Percentiles rank a stretch among this genome's conserved stretches.
Conservation (phyloP, 2,329 filamentous ascomycete species). For the Botrytis pseudocinerea region DNA sequence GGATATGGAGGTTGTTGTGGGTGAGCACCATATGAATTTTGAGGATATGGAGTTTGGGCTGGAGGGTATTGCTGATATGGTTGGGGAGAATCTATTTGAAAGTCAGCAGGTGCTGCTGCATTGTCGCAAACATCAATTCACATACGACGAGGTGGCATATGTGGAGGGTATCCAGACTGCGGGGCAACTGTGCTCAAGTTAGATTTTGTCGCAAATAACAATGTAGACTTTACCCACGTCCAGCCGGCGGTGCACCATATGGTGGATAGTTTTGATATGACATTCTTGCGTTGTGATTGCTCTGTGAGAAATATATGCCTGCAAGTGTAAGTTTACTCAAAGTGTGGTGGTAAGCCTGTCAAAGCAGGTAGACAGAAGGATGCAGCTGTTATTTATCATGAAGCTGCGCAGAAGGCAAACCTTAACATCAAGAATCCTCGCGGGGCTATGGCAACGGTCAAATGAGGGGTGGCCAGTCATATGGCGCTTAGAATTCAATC, state of each 20-base stretch:
- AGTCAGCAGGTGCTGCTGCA: neutral
- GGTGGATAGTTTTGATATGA: conserved; percentile 23
- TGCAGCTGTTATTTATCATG: neutral
- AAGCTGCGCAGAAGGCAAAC: conserved; percentile 11
- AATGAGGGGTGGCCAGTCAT: conserved; percentile 10
- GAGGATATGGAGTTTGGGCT: conserved; percentile 28
- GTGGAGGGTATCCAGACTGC: conserved; percentile 22
- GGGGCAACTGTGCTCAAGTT: conserved; percentile 25
- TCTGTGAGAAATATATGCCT: neutral
- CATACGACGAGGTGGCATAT: conserved; percentile 19
- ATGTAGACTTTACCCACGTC: conserved; percentile 26
- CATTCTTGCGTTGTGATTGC: neutral
- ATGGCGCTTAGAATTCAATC: neutral
- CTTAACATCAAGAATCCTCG: neutral
- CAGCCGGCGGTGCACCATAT: conserved; percentile 29
- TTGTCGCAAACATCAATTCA: neutral
- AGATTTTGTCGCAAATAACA: conserved; percentile 25
- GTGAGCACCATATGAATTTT: conserved; percentile 30
- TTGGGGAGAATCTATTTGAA: conserved; percentile 16
- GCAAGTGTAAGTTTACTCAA: neutral
- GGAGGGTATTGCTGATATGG: conserved; percentile 30
- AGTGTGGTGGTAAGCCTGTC: neutral
- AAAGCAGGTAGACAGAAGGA: conserved; percentile 5
- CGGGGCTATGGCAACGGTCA: conserved; percentile 4
- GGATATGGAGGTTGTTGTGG: conserved; percentile 37